Base-by-base conservation (phyloP, 2,329 filamentous ascomycete species). In the Penicillium sp. region DNA sequence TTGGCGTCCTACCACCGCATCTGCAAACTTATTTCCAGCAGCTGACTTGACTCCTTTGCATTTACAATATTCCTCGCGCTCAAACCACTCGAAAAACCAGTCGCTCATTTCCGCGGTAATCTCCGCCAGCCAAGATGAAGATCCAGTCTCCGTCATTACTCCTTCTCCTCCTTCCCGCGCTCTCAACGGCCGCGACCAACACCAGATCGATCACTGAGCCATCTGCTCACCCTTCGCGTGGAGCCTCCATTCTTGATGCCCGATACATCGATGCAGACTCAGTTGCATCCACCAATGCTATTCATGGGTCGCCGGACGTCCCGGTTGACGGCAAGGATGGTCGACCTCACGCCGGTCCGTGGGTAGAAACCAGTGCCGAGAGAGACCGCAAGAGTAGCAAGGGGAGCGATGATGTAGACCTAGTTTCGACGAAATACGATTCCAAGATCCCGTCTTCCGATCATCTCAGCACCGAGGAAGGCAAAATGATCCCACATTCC, bases 261-360 rank as follows among this genome's bases (percentile, higher is more conserved):
- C 52, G 62, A 21, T 62, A 68, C 8, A 55, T 50, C n/a, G 55
- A 64, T 26, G 35, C 61, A 22, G 63, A 66, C 24, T 57, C 59
- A 13, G 45, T 63, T 22, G 55, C 53, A 16, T 61, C 60, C 22
- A 59, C 62, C 35, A 66, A 66, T 57, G 63, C 63, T 56, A 70
- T 68, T 2, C 77, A 79, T 63, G 86, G 85, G 52, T 87, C 86
- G 51, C 92, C 92, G 73, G 88, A 95, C 78, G 91, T 90, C 55
- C 93, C 93, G 0, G 88, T 97, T 21, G 95, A 98, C 72, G 93
- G 93, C 46, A 89, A 90, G 67, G 95, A 98, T 77, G 95, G 95
- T 48, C 95, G 93, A 77, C 95, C 95, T 47, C 93, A 97, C 71
- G 86, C 88, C 21, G 95, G 95, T 1, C 95, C 95, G 2, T 87